These are phyloP conservation scores for Lecanicillium sp. DNA, from an alignment of 2,329 filamentous ascomycete genomes.

Conservation along the genomic window DNA sequence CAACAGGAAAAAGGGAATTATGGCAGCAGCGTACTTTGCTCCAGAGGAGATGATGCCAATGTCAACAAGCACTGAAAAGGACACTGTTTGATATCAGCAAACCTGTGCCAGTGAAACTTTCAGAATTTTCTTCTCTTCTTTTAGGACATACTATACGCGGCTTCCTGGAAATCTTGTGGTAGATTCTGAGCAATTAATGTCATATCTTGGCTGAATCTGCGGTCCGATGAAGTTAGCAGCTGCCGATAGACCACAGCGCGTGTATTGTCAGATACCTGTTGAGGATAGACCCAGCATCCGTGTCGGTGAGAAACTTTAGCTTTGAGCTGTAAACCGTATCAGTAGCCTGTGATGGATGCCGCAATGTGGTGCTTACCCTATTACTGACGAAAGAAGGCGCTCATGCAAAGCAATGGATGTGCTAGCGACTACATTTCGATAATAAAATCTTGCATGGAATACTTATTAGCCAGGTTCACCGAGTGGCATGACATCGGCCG, in stretches of 20 bases:
- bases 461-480: neutral
- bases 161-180: neutral
- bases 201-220: constrained; percentile 1
- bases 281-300: constrained; percentile 1
- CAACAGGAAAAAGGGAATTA: constrained; percentile 15
- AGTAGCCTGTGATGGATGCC: too few species aligned
- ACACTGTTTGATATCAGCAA: too few species aligned
- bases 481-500: too few species aligned
- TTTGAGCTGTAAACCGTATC: neutral
- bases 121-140: too few species aligned
- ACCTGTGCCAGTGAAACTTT: too few species aligned
- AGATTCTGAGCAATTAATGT: neutral
- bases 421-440: neutral
- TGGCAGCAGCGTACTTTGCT: constrained; percentile 20
- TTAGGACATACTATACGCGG: constrained; percentile 3
- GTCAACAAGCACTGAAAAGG: neutral
- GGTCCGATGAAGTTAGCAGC: too few species aligned
- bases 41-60: constrained; percentile 5
- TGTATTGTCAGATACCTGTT: neutral
- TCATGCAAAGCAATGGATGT: neutral
- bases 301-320: neutral
- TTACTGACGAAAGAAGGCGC: neutral
- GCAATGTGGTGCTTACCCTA: too few species aligned
- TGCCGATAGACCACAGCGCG: too few species aligned
- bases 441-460: constrained; percentile 1